A percentile compares a stretch with the other conserved stretches of the same genome.
These are phyloP conservation scores for Euphorbia celastroides DNA, from an alignment of 441 rosid species.

Conservation along the genomic window DNA sequence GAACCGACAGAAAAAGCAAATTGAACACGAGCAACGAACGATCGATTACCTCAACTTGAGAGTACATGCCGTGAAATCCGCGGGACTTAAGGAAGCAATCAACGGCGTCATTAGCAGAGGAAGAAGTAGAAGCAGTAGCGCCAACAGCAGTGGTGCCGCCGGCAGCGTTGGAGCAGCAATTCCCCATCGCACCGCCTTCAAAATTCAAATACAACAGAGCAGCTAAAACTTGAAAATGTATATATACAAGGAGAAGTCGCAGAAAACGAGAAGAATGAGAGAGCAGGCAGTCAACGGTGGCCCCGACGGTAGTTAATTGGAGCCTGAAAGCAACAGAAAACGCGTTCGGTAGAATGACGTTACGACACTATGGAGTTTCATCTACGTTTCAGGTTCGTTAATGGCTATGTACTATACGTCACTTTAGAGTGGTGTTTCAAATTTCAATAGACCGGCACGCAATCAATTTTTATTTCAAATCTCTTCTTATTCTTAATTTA, in stretches of 20 bases:
- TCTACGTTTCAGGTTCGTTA: too few relatives aligned
- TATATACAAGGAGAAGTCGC: not conserved
- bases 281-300: not conserved
- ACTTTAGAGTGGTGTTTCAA: too few relatives aligned
- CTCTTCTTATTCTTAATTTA: too few relatives aligned
- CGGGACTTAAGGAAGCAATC: conserved; percentile 51
- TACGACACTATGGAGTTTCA: too few relatives aligned
- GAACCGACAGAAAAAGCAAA: not conserved
- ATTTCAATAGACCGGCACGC: too few relatives aligned
- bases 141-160: conserved; percentile 58
- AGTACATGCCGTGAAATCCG: conserved; percentile 55
- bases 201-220: conserved; percentile 1
- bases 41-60: conserved; percentile 70
- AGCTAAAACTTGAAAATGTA: not conserved
- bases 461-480: too few relatives aligned
- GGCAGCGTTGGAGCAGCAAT: conserved; percentile 64
- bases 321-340: not conserved
- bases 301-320: not conserved
- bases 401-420: too few relatives aligned
- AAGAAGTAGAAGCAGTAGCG: conserved; percentile 32
- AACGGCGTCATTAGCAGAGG: conserved; percentile 53
- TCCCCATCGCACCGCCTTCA: conserved; percentile 49
- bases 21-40: not conserved
- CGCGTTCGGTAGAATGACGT: not conserved
- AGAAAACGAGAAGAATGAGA: not conserved